A percentile compares a stretch with the other conserved stretches of the same genome.
phyloP scores from a whole-genome alignment of 169 alveolate species.

The Eimeria praecox region DNA sequence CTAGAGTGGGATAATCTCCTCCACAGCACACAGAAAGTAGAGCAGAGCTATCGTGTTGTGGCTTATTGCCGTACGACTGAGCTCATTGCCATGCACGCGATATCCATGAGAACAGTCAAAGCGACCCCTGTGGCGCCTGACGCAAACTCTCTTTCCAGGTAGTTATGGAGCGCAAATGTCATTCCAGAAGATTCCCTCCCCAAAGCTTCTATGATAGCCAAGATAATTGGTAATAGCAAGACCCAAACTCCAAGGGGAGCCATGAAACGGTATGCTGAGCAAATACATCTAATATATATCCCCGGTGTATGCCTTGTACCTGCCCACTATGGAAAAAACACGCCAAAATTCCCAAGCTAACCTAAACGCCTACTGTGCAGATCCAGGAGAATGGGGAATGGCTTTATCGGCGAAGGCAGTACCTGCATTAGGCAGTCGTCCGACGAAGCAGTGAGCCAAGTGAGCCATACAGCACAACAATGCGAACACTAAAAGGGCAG shows the following conservation, averaged over 20 bases:
- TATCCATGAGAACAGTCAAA: constrained; percentile 35
- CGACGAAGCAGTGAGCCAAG: constrained; percentile 67
- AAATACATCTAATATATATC: not conserved
- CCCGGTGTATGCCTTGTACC: not conserved
- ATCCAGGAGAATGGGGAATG: not conserved
- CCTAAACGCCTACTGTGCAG: not conserved
- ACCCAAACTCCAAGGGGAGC: constrained; percentile 72
- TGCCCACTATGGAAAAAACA: not conserved
- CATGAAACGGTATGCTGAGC: constrained; percentile 69
- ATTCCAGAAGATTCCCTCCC: constrained; percentile 62
- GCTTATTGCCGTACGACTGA: constrained; percentile 24
- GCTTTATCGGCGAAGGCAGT: not conserved
- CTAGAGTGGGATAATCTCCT: not conserved
- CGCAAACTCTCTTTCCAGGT: constrained; percentile 35
- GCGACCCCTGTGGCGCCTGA: constrained; percentile 39
- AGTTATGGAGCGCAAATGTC: constrained; percentile 66
- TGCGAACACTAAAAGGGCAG: constrained; percentile 66
- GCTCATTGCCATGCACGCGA: constrained; percentile 38
- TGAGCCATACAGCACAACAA: constrained; percentile 24
- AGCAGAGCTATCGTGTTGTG: not conserved
- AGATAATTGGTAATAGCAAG: constrained; percentile 1
- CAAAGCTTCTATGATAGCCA: constrained; percentile 46
- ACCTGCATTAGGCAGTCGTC: constrained; percentile 73
- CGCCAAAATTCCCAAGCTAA: not conserved
- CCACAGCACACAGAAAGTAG: not conserved